Evolutionary conservation across 2,329 filamentous ascomycete genomes (phyloP), one percentile per base, ranked within the genome.

Genomic region (Alternaria arborescens): DNA sequence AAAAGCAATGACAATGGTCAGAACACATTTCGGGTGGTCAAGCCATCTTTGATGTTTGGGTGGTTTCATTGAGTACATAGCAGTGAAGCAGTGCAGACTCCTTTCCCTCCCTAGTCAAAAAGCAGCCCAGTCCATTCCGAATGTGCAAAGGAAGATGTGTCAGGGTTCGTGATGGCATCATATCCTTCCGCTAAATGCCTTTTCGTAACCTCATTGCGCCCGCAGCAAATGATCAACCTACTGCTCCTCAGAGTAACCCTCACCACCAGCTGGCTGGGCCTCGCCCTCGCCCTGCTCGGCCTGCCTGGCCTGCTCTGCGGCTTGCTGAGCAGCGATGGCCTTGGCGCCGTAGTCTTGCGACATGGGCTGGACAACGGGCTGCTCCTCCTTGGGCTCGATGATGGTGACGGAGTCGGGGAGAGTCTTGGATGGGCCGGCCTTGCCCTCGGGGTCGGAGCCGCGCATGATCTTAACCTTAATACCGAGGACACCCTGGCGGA

Each of bases 391-490:
- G 85, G 95, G 96, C 88, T 99, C 95, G 84, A 98, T 97, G 85
- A 99, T 95, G 83, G 94, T 98, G 83, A 99, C 95, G 82, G 93
- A 93, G 84, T 99, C 95, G 76, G 95, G 95, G 71, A 99, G 92
- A 74, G 93, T 90, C 90, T 98, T 97, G 86, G 94, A 92, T 78
- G 94, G 94, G 75, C 95, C 93, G 79, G 93, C 89, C 91, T 99
- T 99, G 90, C 95, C 95, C 86, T 98, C 93, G 82, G 95, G 95
- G 87, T 99, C 95, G 77, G 93, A 95, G 82, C 95, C 95, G 83
- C 96, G 94, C 95, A 99, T 99, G 87, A 99, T 99, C 94, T 99
- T 99, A 85, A 99, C 95, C 90, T 99, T 99, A 88, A 99, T 99
- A 87, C 95, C 95, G 73, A 99, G 88, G 73, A 99, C 95, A 92